Evolutionary conservation across 441 rosid genomes (phyloP).

Genomic region (Viola pubescens): DNA sequence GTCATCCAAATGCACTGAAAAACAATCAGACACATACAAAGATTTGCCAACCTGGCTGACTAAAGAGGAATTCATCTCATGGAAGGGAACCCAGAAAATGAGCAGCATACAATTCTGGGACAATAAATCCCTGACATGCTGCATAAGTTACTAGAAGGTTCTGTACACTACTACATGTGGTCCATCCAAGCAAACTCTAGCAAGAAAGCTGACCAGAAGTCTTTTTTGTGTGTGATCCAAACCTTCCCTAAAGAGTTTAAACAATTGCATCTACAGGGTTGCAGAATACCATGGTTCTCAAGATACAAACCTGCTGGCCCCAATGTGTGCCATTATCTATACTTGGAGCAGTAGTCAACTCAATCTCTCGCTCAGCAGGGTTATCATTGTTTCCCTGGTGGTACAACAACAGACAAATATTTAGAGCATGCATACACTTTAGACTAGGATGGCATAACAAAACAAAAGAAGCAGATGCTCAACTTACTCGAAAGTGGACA

Average conservation of each 20-base stretch:
- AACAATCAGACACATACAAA: no score
- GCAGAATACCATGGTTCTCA: conserved; percentile 4
- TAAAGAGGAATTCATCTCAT: no score
- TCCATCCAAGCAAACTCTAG: no score
- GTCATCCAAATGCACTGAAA: no score
- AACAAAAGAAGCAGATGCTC: conserved; percentile 13
- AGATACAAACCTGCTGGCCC: conserved; percentile 83
- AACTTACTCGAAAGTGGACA: conserved; percentile 85
- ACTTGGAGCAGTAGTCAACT: conserved; percentile 89
- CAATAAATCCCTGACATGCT: no score
- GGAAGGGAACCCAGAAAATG: no score
- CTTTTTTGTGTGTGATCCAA: neutral
- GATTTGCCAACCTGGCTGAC: no score
- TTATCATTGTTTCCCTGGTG: conserved; percentile 70
- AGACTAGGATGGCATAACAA: conserved; percentile 4
- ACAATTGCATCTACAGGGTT: neutral
- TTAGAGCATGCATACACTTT: conserved; percentile 10
- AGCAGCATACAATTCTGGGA: no score
- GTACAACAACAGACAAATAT: conserved; percentile 15
- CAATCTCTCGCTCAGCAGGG: conserved; percentile 66
- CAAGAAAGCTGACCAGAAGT: no score
- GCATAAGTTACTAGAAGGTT: no score
- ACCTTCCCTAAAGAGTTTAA: neutral
- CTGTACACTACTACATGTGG: no score
- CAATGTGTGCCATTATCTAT: conserved; percentile 73